A percentile compares a stretch with the other conserved stretches of the same genome.
These are phyloP conservation scores for Starmerella bombicola DNA, from an alignment of 805 yeast species.

Conservation along the genomic window DNA sequence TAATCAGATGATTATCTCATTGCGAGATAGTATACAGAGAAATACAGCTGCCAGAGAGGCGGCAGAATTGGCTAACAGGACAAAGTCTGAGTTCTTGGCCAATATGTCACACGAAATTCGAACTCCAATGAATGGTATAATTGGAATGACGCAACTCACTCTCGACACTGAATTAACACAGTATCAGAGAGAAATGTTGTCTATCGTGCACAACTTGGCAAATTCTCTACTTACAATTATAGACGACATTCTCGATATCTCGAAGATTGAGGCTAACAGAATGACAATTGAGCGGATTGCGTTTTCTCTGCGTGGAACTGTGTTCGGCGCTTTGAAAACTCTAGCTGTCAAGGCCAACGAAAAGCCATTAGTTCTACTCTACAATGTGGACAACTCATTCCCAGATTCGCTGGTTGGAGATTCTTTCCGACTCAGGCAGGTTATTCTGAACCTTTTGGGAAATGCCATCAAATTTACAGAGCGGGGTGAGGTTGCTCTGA, in stretches of 20 bases:
- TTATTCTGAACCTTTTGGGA: conserved; percentile 73
- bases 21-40: conserved; percentile 80
- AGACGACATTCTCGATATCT: conserved; percentile 82
- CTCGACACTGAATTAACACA: conserved; percentile 81
- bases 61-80: conserved; percentile 79
- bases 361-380: conserved; percentile 64
- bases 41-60: conserved; percentile 91
- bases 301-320: conserved; percentile 73
- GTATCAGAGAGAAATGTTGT: conserved; percentile 82
- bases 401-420: conserved; percentile 82
- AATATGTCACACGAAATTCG: conserved; percentile 81
- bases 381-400: conserved; percentile 74
- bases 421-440: conserved; percentile 78
- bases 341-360: conserved; percentile 83
- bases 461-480: conserved; percentile 83
- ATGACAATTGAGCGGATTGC: conserved; percentile 89
- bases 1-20: conserved; percentile 72
- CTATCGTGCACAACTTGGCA: conserved; percentile 79
- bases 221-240: conserved; percentile 75
- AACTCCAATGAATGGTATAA: conserved; percentile 87
- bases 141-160: conserved; percentile 85
- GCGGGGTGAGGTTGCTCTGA: conserved; percentile 65
- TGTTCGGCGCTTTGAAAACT: conserved; percentile 80
- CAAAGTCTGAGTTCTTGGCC: conserved; percentile 82
- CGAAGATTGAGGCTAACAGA: conserved; percentile 85